phyloP scores from a whole-genome alignment of 495 filamentous ascomycete genomes.

The Lophium mytilinum region DNA sequence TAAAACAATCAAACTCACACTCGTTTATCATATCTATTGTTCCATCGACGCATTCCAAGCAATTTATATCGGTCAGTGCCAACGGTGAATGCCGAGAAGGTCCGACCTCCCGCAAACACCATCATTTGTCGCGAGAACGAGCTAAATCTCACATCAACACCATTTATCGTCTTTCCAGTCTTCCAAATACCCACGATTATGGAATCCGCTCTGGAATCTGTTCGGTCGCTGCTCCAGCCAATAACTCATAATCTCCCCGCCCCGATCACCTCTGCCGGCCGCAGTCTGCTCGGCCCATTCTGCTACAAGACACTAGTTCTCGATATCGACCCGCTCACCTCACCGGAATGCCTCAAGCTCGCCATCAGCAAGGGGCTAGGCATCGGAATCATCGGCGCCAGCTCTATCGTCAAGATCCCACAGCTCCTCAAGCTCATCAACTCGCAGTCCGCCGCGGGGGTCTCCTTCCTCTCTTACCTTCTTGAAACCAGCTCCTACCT shows the following conservation, averaged over 20 bases:
- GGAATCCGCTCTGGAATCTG: conserved; percentile 26
- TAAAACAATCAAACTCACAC: no score
- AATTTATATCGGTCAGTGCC: no score
- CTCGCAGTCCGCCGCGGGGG: conserved; percentile 69
- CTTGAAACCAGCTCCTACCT: conserved; percentile 82
- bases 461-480: conserved; percentile 82
- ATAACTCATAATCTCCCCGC: conserved; percentile 71
- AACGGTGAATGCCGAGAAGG: no score
- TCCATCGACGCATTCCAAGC: no score
- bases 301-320: conserved; percentile 81
- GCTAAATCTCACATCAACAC: no score
- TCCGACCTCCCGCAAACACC: no score
- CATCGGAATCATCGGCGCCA: conserved; percentile 81
- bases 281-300: conserved; percentile 67
- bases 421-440: conserved; percentile 85
- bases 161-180: not conserved
- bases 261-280: conserved; percentile 64
- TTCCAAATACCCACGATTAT: not conserved
- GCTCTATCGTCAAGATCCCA: conserved; percentile 86
- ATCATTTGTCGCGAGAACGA: no score
- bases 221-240: conserved; percentile 62
- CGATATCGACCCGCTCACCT: conserved; percentile 63
- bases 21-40: no score
- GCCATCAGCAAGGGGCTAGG: conserved; percentile 87
- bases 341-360: conserved; percentile 69